Evolutionary conservation across 2,329 filamentous ascomycete species (phyloP).

Genomic region (Dryadomyces quercivorus): DNA sequence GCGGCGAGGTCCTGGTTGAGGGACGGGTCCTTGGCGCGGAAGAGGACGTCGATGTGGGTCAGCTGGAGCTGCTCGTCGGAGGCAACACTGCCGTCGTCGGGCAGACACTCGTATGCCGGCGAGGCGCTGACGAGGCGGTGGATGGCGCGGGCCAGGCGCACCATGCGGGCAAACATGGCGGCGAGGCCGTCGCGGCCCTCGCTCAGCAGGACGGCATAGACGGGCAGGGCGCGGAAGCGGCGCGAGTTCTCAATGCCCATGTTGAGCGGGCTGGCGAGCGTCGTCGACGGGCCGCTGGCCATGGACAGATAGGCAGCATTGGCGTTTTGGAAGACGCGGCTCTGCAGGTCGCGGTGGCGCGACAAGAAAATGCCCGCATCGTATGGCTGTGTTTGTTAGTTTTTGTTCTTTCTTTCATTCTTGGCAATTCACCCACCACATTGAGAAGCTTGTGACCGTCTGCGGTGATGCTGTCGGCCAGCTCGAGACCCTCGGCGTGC

Average conservation of each 20-base stretch:
- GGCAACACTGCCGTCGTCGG: conserved; percentile 22
- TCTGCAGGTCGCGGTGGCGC: conserved; percentile 44
- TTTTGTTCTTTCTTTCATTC: too few relatives aligned
- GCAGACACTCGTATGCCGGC: conserved; percentile 54
- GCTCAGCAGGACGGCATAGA: conserved; percentile 67
- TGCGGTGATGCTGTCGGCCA: conserved; percentile 77
- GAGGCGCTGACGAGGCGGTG: conserved; percentile 50
- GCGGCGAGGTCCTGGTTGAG: conserved; percentile 57
- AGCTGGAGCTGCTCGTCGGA: conserved; percentile 24
- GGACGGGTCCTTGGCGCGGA: conserved; percentile 53
- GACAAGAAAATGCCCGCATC: conserved; percentile 87
- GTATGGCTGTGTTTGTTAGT: conserved; percentile 47
- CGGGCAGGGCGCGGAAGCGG: conserved; percentile 80
- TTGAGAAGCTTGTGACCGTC: conserved; percentile 92
- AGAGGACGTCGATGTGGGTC: conserved; percentile 60
- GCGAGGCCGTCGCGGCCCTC: conserved; percentile 61
- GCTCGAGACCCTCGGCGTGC: conserved; percentile 52
- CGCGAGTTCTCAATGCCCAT: conserved; percentile 85
- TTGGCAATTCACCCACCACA: conserved; percentile 56
- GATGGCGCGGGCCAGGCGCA: conserved; percentile 55
- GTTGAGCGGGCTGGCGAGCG: conserved; percentile 71
- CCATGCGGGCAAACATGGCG: conserved; percentile 60
- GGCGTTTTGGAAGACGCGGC: conserved; percentile 64
- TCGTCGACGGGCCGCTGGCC: conserved; percentile 14
- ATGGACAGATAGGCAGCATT: conserved; percentile 66